Base-by-base conservation (phyloP, 2,329 filamentous ascomycete genomes). In the Sphaerulina populicola region DNA sequence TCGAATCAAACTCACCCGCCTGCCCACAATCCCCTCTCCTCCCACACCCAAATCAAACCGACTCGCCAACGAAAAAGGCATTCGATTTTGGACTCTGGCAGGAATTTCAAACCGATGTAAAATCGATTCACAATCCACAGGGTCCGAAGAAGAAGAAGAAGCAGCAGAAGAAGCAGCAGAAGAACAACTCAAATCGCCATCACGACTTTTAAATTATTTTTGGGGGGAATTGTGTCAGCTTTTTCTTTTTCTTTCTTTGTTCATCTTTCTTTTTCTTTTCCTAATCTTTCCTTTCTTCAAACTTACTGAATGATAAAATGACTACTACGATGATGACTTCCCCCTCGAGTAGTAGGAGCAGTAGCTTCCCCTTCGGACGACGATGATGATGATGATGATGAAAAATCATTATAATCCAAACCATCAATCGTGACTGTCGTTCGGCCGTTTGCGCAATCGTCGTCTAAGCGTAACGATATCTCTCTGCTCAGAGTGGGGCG, bases 41-140 rank as follows among this genome's bases (percentile, higher is more conserved):
- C 62, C 62, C 6, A 62, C 62, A 0, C 62, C 62, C 18, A 64
- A 36, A 53, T 64, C 58, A 35, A 64, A 51, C 8, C 35, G 51
- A 36, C 37, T 36, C n/a, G 54, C 52, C 6, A 64, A 21, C 6
- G 41, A 45, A 12, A 62, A 63, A 11, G 55, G 40, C 8, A 50
- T 29, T 3, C 44, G 31, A 14, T 55, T 37, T 10, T 38, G 29
- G 33, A 44, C 49, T 4, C 33, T 23, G 1, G 42, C 35, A 6
- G 56, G 52, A 2, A 62, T 38, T 12, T 42, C 35, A 29, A 62
- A 59, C 1, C 46, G 44, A 57, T 61, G 55, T 36, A 62, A 21
- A 2, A 58, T 31, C 3, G 53, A 55, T 15, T 6, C 21, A 1
- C 30, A 40, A 10, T 55, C 49, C 2, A 36, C 2, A 2, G 33